These are phyloP conservation scores for Silene vulgaris DNA, from an alignment of 179 eudicot species.

Conservation along the genomic window DNA sequence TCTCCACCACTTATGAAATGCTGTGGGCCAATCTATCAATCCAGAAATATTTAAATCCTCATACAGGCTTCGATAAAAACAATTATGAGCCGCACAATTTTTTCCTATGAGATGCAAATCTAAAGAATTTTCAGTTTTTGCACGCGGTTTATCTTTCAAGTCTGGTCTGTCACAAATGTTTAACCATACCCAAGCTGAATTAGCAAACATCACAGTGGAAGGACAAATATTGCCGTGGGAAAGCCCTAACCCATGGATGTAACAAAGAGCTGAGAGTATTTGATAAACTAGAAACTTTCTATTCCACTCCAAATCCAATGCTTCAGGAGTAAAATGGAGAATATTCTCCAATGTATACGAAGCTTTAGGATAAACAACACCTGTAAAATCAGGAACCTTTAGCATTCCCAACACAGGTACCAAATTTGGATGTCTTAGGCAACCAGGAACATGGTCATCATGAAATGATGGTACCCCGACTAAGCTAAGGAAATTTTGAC, in stretches of 20 bases:
- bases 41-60: conserved; percentile 54
- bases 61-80: conserved; percentile 51
- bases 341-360: conserved; percentile 76
- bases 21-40: conserved; percentile 56
- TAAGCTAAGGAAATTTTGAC: conserved; percentile 58
- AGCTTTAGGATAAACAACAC: conserved; percentile 57
- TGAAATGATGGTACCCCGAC: conserved; percentile 71
- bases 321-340: conserved; percentile 66
- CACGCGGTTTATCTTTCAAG: conserved; percentile 22
- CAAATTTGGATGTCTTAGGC: conserved; percentile 89
- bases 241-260: conserved; percentile 71
- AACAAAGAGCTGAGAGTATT: conserved; percentile 66
- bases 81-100: conserved; percentile 37
- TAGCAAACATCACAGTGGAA: conserved; percentile 53
- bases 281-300: conserved; percentile 62
- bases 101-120: conserved; percentile 16
- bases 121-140: conserved; percentile 27
- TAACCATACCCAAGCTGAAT: conserved; percentile 76
- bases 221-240: conserved; percentile 74
- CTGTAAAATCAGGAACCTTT: conserved; percentile 40
- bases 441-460: conserved; percentile 66
- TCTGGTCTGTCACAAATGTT: conserved; percentile 45
- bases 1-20: conserved; percentile 71
- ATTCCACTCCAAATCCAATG: conserved; percentile 75
- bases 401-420: conserved; percentile 68